These are phyloP conservation scores for Rhodotorula toruloides DNA, from an alignment of 768 basidiomycete species.

Conservation along the genomic window DNA sequence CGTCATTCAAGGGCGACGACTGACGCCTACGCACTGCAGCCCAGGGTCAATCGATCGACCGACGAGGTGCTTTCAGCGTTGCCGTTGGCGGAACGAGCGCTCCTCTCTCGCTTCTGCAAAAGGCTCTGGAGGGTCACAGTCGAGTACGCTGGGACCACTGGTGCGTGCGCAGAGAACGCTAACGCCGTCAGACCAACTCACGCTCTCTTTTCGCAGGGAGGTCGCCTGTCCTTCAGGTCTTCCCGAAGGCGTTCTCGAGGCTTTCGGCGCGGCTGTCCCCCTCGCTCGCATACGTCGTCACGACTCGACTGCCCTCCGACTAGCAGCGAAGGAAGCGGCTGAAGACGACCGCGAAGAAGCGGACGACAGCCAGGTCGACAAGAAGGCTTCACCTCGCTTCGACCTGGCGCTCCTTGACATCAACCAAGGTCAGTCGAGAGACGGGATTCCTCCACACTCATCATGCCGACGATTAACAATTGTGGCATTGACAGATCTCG, in stretches of 20 bases:
- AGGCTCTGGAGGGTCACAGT: no score
- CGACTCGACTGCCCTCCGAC: not conserved
- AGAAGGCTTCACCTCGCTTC: conserved; percentile 89
- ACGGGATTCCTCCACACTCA: rapidly evolving
- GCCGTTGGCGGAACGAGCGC: no score
- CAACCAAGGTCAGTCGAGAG: conserved; percentile 60
- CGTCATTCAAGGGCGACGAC: no score
- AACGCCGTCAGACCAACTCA: no score
- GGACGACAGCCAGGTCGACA: conserved; percentile 56
- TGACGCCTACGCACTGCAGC: no score
- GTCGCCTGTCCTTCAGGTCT: no score
- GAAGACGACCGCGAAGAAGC: conserved; percentile 74
- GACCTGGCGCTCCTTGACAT: conserved; percentile 92
- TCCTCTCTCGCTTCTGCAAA: no score
- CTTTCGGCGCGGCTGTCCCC: not conserved
- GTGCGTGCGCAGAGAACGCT: no score
- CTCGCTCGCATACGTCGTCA: not conserved
- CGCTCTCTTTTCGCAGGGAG: no score
- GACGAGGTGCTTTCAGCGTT: no score
- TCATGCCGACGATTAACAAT: not conserved
- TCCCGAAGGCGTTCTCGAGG: not conserved
- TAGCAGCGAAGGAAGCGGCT: conserved; percentile 69
- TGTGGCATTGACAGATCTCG: not conserved
- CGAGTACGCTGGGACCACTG: no score
- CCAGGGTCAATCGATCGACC: no score